These are phyloP conservation scores for Trypanosoma brucei DNA, from an alignment of 208 protist species.

Conservation along the genomic window DNA sequence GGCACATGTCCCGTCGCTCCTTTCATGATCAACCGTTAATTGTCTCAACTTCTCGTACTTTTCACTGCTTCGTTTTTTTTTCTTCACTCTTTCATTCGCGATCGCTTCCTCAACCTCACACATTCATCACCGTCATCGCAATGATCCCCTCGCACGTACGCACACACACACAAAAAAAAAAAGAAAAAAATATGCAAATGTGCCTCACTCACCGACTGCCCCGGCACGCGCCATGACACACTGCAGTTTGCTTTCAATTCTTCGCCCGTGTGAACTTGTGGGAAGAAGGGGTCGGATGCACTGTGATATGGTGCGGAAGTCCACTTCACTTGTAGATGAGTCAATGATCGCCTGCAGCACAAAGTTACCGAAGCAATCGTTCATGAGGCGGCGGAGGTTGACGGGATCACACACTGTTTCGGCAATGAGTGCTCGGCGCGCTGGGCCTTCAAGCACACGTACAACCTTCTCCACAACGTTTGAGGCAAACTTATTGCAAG, in stretches of 20 bases:
- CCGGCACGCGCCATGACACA: constrained; percentile 9
- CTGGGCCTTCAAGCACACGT: constrained; percentile 26
- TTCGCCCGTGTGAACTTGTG: constrained; percentile 66
- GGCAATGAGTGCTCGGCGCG: constrained; percentile 39
- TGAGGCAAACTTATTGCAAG: constrained; percentile 84
- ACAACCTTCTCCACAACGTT: constrained; percentile 89
- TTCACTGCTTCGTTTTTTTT: too few relatives aligned
- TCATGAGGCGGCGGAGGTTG: constrained; percentile 61
- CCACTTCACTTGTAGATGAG: constrained; percentile 35
- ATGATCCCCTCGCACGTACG: too few relatives aligned
- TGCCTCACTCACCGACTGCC: background rate
- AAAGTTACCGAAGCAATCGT: constrained; percentile 86
- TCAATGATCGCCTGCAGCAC: constrained; percentile 79
- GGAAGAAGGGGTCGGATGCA: constrained; percentile 44
- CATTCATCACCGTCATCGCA: too few relatives aligned
- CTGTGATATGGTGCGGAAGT: constrained; percentile 45
- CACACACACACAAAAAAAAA: too few relatives aligned
- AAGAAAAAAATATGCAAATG: too few relatives aligned
- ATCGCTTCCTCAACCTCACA: too few relatives aligned
- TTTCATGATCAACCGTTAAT: too few relatives aligned
- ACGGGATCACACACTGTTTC: constrained; percentile 57
- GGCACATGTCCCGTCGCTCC: too few relatives aligned
- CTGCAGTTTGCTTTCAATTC: constrained; percentile 66
- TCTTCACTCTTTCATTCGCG: too few relatives aligned
- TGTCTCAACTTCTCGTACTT: too few relatives aligned